Evolutionary conservation across 495 filamentous ascomycete species (phyloP).

Genomic region (Amphirosellinia nigrospora): DNA sequence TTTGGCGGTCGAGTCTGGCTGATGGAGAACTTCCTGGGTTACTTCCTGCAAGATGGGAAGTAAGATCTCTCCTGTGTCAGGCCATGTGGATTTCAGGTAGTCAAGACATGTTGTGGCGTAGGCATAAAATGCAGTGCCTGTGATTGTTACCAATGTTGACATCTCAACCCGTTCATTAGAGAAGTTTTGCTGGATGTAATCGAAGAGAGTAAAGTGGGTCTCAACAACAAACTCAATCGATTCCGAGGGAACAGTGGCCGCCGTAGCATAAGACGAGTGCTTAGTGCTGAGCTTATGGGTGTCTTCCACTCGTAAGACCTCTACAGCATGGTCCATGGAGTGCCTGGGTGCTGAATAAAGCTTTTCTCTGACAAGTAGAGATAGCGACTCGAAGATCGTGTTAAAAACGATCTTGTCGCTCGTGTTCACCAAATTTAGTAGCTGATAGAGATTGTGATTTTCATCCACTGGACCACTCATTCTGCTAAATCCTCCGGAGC

Average conservation of each 20-base stretch:
- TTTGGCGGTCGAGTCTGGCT: neutral
- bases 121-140: conserved; percentile 11
- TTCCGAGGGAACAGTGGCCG: neutral
- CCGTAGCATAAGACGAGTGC: neutral
- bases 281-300: neutral
- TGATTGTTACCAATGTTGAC: neutral
- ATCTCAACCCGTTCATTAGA: neutral
- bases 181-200: neutral
- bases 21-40: neutral
- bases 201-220: neutral
- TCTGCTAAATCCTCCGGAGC: neutral
- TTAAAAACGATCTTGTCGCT: too few relatives aligned
- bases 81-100: neutral
- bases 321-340: neutral
- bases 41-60: neutral
- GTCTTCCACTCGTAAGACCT: neutral
- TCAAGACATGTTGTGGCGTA: conserved; percentile 8
- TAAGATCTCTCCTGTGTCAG: conserved; percentile 6
- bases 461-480: neutral
- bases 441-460: too few relatives aligned
- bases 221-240: conserved; percentile 1
- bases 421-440: too few relatives aligned
- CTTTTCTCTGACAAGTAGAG: conserved; percentile 9
- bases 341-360: neutral
- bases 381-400: neutral